Conservation (phyloP, 2,329 filamentous ascomycete genomes). For the Ophiognomonia clavigignenti-juglandacearum region DNA sequence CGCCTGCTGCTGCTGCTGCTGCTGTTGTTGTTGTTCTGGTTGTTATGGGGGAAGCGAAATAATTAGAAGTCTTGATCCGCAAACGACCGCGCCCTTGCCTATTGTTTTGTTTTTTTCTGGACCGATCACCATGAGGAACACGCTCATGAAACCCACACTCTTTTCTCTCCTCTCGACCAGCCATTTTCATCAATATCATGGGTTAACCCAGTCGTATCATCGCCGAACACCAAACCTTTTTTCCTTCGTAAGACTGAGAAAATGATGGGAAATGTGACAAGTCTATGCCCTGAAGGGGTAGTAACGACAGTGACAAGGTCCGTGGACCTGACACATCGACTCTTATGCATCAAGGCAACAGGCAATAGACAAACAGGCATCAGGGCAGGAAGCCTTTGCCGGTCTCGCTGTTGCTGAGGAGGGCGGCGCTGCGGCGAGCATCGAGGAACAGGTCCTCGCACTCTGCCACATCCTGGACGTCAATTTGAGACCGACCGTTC, state of each 20-base stretch:
- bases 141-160: conserved; percentile 23
- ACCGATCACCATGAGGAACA: conserved; percentile 9
- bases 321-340: conserved; percentile 6
- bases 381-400: conserved; percentile 61
- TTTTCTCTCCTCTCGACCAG: conserved; percentile 20
- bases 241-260: too few species aligned
- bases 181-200: conserved; percentile 17
- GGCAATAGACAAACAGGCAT: too few species aligned
- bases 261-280: conserved; percentile 25
- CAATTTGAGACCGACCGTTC: conserved; percentile 71
- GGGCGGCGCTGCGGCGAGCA: conserved; percentile 68
- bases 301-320: conserved; percentile 6
- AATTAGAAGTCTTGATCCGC: conserved; percentile 10
- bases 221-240: conserved; percentile 17
- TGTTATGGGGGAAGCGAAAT: conserved; percentile 4
- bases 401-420: conserved; percentile 56
- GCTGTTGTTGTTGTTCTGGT: too few species aligned
- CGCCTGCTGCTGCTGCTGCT: too few species aligned
- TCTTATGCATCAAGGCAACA: conserved; percentile 39
- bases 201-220: conserved; percentile 19
- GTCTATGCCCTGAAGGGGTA: conserved; percentile 14
- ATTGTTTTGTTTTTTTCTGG: conserved; percentile 6
- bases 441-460: conserved; percentile 83
- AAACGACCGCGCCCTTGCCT: conserved; percentile 12
- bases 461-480: conserved; percentile 71